Evolutionary conservation across 257 asterid species (phyloP).

Genomic region (Phtheirospermum japonicum): DNA sequence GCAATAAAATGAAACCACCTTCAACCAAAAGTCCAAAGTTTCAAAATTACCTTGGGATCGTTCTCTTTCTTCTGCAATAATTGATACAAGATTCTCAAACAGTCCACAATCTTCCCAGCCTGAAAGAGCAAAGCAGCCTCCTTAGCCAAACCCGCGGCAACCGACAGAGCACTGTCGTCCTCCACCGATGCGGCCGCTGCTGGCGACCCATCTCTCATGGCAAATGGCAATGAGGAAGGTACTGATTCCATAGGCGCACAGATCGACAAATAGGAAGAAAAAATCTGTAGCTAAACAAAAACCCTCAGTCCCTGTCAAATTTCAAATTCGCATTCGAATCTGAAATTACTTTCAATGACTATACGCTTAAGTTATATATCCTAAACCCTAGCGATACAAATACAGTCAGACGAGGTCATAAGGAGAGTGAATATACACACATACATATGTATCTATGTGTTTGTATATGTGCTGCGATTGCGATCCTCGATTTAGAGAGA

Average conservation of each 20-base stretch:
- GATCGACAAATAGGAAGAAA: conserved; percentile 36
- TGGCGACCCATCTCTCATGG: conserved; percentile 34
- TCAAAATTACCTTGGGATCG: conserved; percentile 70
- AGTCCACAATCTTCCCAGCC: conserved; percentile 65
- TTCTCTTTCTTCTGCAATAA: conserved; percentile 56
- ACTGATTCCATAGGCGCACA: conserved; percentile 62
- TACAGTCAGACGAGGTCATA: conserved; percentile 21
- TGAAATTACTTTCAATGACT: conserved; percentile 17
- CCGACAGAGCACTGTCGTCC: conserved; percentile 58
- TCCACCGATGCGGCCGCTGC: conserved; percentile 35
- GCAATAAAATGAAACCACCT: neutral
- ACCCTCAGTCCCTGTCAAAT: conserved; percentile 33
- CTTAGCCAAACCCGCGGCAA: conserved; percentile 69
- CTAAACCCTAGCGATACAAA: conserved; percentile 58
- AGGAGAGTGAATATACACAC: neutral
- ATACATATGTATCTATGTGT: neutral
- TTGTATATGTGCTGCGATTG: neutral
- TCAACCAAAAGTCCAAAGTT: neutral
- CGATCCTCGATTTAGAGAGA: conserved; percentile 31
- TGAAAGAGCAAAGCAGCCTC: conserved; percentile 83
- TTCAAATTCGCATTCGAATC: conserved; percentile 47
- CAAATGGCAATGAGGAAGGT: conserved; percentile 48
- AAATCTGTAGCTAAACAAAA: conserved; percentile 37
- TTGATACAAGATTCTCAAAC: conserved; percentile 59
- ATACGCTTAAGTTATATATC: conserved; percentile 20